Evolutionary conservation across 1,139 yeast species (phyloP).

Genomic region (Saccharomyces hybrid): DNA sequence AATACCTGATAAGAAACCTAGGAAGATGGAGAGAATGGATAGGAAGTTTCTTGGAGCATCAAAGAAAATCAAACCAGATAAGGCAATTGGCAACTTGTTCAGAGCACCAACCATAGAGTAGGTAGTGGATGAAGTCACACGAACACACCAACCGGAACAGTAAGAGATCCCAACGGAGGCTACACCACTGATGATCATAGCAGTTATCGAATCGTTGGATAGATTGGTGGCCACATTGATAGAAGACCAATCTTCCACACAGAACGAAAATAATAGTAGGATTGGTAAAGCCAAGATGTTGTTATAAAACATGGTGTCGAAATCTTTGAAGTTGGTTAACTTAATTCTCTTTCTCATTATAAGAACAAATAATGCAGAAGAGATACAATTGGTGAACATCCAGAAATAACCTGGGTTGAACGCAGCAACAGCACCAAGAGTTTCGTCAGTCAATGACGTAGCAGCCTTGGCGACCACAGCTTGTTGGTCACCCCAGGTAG

Average conservation of each 20-base stretch:
- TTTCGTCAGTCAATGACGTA: slow-evolving; percentile 18
- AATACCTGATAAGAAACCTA: slow-evolving; percentile 90
- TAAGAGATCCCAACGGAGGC: slow-evolving; percentile 94
- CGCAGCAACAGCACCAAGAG: slow-evolving; percentile 36
- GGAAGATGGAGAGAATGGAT: slow-evolving; percentile 80
- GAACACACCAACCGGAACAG: slow-evolving; percentile 99
- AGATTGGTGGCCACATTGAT: slow-evolving; percentile 68
- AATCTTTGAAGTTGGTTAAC: slow-evolving; percentile 92
- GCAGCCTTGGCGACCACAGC: slow-evolving; percentile 25
- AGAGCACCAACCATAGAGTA: slow-evolving; percentile 99
- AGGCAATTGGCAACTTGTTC: slow-evolving; percentile 94
- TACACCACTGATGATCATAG: slow-evolving; percentile 88
- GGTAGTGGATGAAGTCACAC: slow-evolving; percentile 96
- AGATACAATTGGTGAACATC: slow-evolving; percentile 92
- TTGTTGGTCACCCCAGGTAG: slow-evolving; percentile 79
- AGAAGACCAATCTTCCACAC: slow-evolving; percentile 89
- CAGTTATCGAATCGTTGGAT: slow-evolving; percentile 63
- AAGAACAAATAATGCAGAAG: slow-evolving; percentile 88
- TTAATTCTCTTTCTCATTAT: slow-evolving; percentile 96
- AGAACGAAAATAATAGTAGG: slow-evolving; percentile 61
- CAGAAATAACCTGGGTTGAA: slow-evolving; percentile 84
- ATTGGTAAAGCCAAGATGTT: slow-evolving; percentile 88
- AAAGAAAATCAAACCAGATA: slow-evolving; percentile 87
- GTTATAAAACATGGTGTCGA: slow-evolving; percentile 97
- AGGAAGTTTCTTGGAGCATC: slow-evolving; percentile 92